phyloP scores from a whole-genome alignment of 176 grass and related monocot species.

The Ensete glaucum region DNA sequence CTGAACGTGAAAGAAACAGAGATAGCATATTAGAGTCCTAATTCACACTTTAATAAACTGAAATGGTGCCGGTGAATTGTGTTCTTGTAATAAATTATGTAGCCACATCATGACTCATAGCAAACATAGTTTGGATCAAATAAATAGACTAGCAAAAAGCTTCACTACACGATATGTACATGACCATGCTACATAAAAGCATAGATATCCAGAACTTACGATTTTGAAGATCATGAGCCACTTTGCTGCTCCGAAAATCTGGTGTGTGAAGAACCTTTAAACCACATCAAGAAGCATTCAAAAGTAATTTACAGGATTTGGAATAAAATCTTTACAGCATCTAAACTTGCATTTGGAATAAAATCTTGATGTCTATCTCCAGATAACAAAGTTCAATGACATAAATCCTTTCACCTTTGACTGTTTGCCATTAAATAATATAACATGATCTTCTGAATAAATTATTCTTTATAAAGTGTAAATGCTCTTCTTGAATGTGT shows the following conservation, averaged over 20 bases:
- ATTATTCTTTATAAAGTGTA: too few species aligned
- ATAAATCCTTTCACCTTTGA: too few species aligned
- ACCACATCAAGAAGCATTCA: conserved; percentile 11
- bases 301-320: neutral
- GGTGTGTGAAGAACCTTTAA: conserved; percentile 27
- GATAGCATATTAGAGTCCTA: neutral
- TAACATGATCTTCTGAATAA: too few species aligned
- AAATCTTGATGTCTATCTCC: too few species aligned
- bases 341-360: too few species aligned
- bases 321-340: neutral
- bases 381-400: too few species aligned
- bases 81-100: neutral
- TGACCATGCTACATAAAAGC: neutral
- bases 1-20: neutral
- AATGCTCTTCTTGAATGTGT: too few species aligned
- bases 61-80: neutral
- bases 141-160: neutral
- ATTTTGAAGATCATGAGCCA: conserved; percentile 26
- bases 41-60: neutral
- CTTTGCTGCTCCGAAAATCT: conserved; percentile 28
- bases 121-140: neutral
- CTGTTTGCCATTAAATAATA: too few species aligned
- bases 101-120: neutral
- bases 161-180: neutral
- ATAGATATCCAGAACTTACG: conserved; percentile 19